Percentiles rank a stretch among this genome's conserved stretches.
These are phyloP conservation scores for Aristolochia californica DNA, from an alignment of 164 flowering plant genomes.

Conservation along the genomic window DNA sequence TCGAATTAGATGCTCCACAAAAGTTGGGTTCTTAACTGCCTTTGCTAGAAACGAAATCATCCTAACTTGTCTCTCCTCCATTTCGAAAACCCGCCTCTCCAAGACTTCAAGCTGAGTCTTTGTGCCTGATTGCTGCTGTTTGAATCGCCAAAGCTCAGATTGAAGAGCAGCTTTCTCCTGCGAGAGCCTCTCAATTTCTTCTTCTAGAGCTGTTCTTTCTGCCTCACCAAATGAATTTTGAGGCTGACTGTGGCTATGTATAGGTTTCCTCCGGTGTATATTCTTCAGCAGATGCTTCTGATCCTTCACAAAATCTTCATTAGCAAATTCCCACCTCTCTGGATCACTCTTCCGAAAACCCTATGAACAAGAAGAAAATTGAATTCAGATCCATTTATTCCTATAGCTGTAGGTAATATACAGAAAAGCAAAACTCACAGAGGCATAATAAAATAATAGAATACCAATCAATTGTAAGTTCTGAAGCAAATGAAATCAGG, in stretches of 20 bases:
- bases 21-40: slow-evolving; percentile 47
- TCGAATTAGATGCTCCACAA: slow-evolving; percentile 50
- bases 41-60: slow-evolving; percentile 43
- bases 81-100: slow-evolving; percentile 24
- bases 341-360: slow-evolving; percentile 92
- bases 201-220: slow-evolving; percentile 76
- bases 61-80: slow-evolving; percentile 67
- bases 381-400: background rate
- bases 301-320: slow-evolving; percentile 79
- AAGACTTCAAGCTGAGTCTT: slow-evolving; percentile 56
- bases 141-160: slow-evolving; percentile 29
- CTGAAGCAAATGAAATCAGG: no score
- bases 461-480: no score
- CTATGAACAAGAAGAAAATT: slow-evolving; percentile 21
- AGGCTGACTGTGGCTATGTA: slow-evolving; percentile 89
- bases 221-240: slow-evolving; percentile 49
- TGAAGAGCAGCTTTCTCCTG: slow-evolving; percentile 58
- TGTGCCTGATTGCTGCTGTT: slow-evolving; percentile 39
- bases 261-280: slow-evolving; percentile 81
- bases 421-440: no score
- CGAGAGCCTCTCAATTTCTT: slow-evolving; percentile 67
- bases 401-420: no score
- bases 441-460: no score
- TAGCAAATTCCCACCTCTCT: slow-evolving; percentile 90
- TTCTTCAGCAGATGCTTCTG: slow-evolving; percentile 88